Base-by-base conservation (phyloP, 2,329 filamentous ascomycete genomes). In the Monilinia laxa region DNA sequence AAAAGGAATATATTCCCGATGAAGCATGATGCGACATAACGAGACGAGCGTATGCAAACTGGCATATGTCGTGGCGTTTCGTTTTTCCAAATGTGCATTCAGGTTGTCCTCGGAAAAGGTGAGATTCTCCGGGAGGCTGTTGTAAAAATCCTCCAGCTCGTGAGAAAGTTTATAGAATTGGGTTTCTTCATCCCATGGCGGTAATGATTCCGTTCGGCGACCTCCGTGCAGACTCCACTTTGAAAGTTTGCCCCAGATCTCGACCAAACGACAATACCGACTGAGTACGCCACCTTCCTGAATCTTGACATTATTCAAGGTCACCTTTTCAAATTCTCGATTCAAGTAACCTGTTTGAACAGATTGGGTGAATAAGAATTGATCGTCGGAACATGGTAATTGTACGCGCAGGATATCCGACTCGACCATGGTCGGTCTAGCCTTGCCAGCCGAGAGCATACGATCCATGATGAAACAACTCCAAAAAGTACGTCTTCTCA, bases 401-500 rank as follows among this genome's bases (percentile, higher is more conserved):
- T 89, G 88, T 25, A 90, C 86, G 45, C 82, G 81, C 9, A 91
- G 76, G 66, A 89, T 85, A 4, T 85, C 80, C 1, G 84, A 78
- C 49, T 82, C 81, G 54, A 91, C 81, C 73, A 85, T 87, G 18
- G 84, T 82, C 1, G 85, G 81, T 28, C 88, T 81, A 63, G 86
- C 83, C 69, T 85, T 85, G 25, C 88, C 88, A 71, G 85, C 87
- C 47, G 87, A 85, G 31, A 91, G 78, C 76, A 91, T 85, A 3
- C 88, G 84, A 74, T 92, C 90, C 71, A 92, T 80, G 62, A 91
- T 87, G 67, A 90, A 87, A 73, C 89, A 91, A 71, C 89, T 90
- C 80, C 89, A 92, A 80, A 91, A 90, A 0, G 89, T 91, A 9
- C 90, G 84, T 35, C 90, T 81, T 68, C 83, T 81, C 16, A 88